Evolutionary conservation across 345 rosid genomes (phyloP), one percentile per base, ranked within the genome.

Genomic region (Rhodamnia argentea): DNA sequence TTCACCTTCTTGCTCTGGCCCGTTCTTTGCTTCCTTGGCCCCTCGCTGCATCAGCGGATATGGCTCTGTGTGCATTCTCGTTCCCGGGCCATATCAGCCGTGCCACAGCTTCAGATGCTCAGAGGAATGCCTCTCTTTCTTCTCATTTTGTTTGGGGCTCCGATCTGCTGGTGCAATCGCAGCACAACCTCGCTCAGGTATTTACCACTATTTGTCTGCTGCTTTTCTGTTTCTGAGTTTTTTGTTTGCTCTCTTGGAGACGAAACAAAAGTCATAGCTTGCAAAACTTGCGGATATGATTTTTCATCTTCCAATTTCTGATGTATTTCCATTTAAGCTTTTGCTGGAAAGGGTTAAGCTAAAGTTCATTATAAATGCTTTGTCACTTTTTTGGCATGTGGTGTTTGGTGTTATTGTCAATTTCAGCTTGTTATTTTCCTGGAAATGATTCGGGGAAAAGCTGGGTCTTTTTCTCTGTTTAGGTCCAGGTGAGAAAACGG

Each of bases 1-100:
- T 70, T 70, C 47, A 13, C 47, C 47, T 70, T 37, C 78, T 18
- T 37, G 78, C 47, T 70, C 47, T 37, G 78, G 26, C 78, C 78
- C 78, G 24, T 20, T 18, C 32, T 37, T 70, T 5, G 6, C 3
- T 37, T 70, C 78, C 47, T 70, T 22, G 13, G 78, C 40, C 76
- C 47, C 47, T 20, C 1, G 47, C 47, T 70, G 26, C 18, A 7
- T 22, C 87, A 55, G 83, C 64, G 52, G 84, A 20, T 16, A 95
- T 97, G 98, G 97, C 99, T 83, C 90, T 94, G 20, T 92, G 88
- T 91, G 90, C 95, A 88, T 92, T 92, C 90, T 93, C 97, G 78
- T 91, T 96, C 83, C 94, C 97, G 84, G 90, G 92, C 83, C 86
- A 87, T 88, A 86, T 88, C 82, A 88, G 32, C 91, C 86, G 87